Evolutionary conservation across 305 asterid genomes (phyloP), one percentile per base, ranked within the genome.

Genomic region (Fraxinus ornus): DNA sequence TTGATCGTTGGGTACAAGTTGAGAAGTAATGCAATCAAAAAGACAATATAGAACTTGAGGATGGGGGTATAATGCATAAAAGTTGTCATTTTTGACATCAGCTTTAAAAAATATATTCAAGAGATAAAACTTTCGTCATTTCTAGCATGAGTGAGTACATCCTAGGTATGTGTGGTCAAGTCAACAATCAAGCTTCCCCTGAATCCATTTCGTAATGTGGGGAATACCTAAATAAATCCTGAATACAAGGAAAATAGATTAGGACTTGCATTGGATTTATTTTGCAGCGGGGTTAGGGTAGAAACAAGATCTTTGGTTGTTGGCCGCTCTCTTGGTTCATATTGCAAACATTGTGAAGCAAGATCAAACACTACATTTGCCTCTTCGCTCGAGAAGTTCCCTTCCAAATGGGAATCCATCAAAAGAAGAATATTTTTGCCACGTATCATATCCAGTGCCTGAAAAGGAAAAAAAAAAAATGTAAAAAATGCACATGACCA

Each of bases 321-420:
- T 74, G 99, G 99, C 71, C 99, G 94, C 85, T 95, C 99, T 88
- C 96, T 91, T 78, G 98, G 98, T 86, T 95, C 99, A 78, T 93
- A 93, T 86, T 95, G 97, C 88, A 95, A 88, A 87, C 99, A 94
- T 86, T 88, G 91, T 8, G 99, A 95, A 84, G 99, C 97, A 85
- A 94, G 98, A 85, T 93, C 97, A 81, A 95, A 90, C 80, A 95
- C 98, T 35, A 88, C 91, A 2, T 97, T 95, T 62, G 99, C 99
- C 92, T 95, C 98, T 89, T 94, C 98, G 76, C 92, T 87, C 78
- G 97, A 93, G 90, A 94, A 95, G 86, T 94, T 93, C 19, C 98
- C 98, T 90, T 95, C 99, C 86, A 95, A 89, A 88, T 95, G 98
- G 76, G 99, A 95, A 86, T 95, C 99, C 97, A 95, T 95, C 81